Percentiles rank a stretch among this genome's conserved stretches.
phyloP scores from a whole-genome alignment of 179 eudicot species.

The Gypsophila paniculata region DNA sequence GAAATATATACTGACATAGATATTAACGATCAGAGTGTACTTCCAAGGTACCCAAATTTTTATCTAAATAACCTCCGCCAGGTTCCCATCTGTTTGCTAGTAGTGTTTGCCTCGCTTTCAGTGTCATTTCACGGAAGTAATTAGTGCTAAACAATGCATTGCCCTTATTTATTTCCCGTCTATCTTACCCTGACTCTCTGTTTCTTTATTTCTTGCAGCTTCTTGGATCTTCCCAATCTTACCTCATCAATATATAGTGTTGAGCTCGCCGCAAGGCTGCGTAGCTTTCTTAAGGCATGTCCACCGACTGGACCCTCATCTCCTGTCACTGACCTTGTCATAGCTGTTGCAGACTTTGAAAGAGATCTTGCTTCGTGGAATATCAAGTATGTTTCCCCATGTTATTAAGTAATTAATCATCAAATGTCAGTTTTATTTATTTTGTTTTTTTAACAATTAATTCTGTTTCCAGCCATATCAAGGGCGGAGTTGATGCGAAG shows the following conservation, averaged over 20 bases:
- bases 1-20: conserved; percentile 72
- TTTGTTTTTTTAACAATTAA: not conserved
- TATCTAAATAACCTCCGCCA: not conserved
- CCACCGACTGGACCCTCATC: conserved; percentile 68
- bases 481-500: conserved; percentile 83
- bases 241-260: conserved; percentile 73
- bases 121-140: not conserved
- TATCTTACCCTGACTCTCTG: not conserved
- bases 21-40: conserved; percentile 59
- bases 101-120: not conserved
- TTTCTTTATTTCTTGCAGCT: conserved; percentile 37
- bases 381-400: conserved; percentile 46
- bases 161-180: conserved; percentile 8
- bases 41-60: conserved; percentile 55
- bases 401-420: not conserved
- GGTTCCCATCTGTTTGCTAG: not conserved
- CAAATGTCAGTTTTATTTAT: not conserved
- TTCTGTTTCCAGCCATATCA: conserved; percentile 42
- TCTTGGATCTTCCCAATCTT: conserved; percentile 86
- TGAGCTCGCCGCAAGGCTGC: conserved; percentile 60
- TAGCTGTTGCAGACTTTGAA: conserved; percentile 80
- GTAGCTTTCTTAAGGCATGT: conserved; percentile 61
- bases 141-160: not conserved
- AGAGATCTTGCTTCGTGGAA: conserved; percentile 78
- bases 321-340: conserved; percentile 62